Evolutionary conservation across 116 monocot species (phyloP), one percentile per base, ranked within the genome.

Genomic region (Papilionanthe hybrid): DNA sequence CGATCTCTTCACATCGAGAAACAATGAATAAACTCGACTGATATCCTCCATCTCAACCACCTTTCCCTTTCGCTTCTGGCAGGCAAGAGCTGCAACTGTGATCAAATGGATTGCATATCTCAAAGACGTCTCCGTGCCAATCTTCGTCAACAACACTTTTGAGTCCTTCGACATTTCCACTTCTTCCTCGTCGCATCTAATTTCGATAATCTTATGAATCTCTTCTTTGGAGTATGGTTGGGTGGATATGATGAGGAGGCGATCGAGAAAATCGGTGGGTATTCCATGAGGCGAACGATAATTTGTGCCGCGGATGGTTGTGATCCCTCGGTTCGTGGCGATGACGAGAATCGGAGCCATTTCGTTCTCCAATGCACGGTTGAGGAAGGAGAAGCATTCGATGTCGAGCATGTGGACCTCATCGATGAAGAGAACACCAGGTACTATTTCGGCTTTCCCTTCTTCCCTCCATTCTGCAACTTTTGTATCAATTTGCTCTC

Each of bases 401-500:
- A 82, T 82, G 20, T 82, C 82, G 2, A 82, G 82, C 82, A 82
- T 82, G 15, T 82, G 82, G 58, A 82, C 82, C 77, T 82, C 82
- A 9, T 82, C 82, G 6, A 82, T 82, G 78, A 82, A 82, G 72
- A 82, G 82, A 25, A 82, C 82, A 7, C 82, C 82, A 13, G 82
- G 78, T 13, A 82, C 78, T 20, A 82, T 78, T 9, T 82, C 82
- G 10, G 82, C 82, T 13, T 82, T 82, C 11, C 82, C 82, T 82
- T 82, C 82, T 29, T 82, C 82, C 58, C 82, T 77, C 82, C 82
- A 82, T 48, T 82, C 82, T 27, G 82, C 82, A 0, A 82, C 82
- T 48, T 82, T 82, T 2, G 82, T 72, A 29, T 82, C 82, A 11
- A 82, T 82, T 48, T 82, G 82, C 55, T 82, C 82, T 30, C 82